These are phyloP conservation scores for Oryza brachyantha DNA, from an alignment of 176 grass and related monocot genomes.

Conservation along the genomic window DNA sequence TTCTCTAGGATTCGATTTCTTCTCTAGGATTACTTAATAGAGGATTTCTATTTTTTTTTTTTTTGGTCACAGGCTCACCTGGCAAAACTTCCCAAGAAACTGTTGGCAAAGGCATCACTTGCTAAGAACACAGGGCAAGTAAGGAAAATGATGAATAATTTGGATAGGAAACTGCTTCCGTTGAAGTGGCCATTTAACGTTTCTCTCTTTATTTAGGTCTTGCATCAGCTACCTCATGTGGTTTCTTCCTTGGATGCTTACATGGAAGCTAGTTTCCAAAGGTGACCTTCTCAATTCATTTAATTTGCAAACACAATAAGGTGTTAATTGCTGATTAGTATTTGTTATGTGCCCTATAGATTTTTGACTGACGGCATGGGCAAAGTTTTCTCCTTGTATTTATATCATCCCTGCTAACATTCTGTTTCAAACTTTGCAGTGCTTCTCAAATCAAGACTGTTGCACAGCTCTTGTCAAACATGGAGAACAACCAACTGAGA, in stretches of 20 bases:
- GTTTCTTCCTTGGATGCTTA: slow-evolving; percentile 92
- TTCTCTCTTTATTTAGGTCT: slow-evolving; percentile 25
- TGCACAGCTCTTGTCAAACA: slow-evolving; percentile 65
- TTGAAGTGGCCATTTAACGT: slow-evolving; percentile 7
- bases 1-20: no score
- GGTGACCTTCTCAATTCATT: slow-evolving; percentile 37
- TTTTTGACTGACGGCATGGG: background rate
- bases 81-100: slow-evolving; percentile 77
- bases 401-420: slow-evolving; percentile 27
- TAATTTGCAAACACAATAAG: background rate
- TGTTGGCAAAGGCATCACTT: slow-evolving; percentile 68
- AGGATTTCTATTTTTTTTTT: no score
- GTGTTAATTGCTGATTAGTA: background rate
- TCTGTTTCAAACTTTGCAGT: slow-evolving; percentile 33
- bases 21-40: background rate
- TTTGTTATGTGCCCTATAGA: background rate
- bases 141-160: slow-evolving; percentile 22
- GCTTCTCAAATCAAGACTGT: slow-evolving; percentile 80
- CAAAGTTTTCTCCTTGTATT: slow-evolving; percentile 9
- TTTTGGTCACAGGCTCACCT: slow-evolving; percentile 50
- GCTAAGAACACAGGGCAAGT: slow-evolving; percentile 79
- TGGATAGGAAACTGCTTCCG: background rate
- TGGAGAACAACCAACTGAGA: slow-evolving; percentile 72
- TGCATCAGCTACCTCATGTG: slow-evolving; percentile 70
- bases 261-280: slow-evolving; percentile 83